Conservation (phyloP, 2,329 filamentous ascomycete species). For the Colletotrichum graminicola region DNA sequence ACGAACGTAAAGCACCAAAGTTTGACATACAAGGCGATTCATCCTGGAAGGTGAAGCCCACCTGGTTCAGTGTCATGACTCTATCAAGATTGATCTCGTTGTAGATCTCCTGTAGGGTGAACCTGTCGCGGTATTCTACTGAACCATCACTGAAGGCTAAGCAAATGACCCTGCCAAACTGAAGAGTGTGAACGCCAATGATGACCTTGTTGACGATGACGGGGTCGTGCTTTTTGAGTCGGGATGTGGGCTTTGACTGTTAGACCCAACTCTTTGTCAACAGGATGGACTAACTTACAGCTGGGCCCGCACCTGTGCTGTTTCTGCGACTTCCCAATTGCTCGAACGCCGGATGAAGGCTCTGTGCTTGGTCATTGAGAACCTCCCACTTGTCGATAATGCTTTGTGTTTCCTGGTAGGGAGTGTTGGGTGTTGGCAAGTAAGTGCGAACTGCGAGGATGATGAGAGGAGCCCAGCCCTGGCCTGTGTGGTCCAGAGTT, state of each 20-base stretch:
- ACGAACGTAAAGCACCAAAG: not conserved
- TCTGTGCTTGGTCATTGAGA: slow-evolving; percentile 72
- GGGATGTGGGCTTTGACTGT: slow-evolving; percentile 45
- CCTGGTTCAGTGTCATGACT: slow-evolving; percentile 79
- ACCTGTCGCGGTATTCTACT: slow-evolving; percentile 82
- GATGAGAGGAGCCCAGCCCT: slow-evolving; percentile 68
- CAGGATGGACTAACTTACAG: slow-evolving; percentile 38
- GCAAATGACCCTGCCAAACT: slow-evolving; percentile 78
- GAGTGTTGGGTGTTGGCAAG: slow-evolving; percentile 63
- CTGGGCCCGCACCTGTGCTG: slow-evolving; percentile 51
- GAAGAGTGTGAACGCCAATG: slow-evolving; percentile 75
- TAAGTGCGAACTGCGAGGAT: slow-evolving; percentile 81
- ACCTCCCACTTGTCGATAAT: slow-evolving; percentile 88
- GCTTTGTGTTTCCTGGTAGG: slow-evolving; percentile 76
- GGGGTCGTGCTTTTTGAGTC: slow-evolving; percentile 75
- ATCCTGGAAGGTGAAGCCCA: slow-evolving; percentile 79
- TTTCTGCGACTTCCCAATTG: slow-evolving; percentile 76
- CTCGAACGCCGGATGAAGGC: slow-evolving; percentile 81
- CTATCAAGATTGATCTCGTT: slow-evolving; percentile 72
- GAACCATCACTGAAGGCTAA: slow-evolving; percentile 84
- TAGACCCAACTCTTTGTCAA: not conserved
- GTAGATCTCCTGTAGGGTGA: slow-evolving; percentile 77
- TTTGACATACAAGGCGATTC: slow-evolving; percentile 71
- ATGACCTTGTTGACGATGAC: slow-evolving; percentile 77
- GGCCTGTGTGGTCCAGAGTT: slow-evolving; percentile 69